These are phyloP conservation scores for Quercus engelmannii DNA, from an alignment of 306 rosid genomes.

Conservation along the genomic window DNA sequence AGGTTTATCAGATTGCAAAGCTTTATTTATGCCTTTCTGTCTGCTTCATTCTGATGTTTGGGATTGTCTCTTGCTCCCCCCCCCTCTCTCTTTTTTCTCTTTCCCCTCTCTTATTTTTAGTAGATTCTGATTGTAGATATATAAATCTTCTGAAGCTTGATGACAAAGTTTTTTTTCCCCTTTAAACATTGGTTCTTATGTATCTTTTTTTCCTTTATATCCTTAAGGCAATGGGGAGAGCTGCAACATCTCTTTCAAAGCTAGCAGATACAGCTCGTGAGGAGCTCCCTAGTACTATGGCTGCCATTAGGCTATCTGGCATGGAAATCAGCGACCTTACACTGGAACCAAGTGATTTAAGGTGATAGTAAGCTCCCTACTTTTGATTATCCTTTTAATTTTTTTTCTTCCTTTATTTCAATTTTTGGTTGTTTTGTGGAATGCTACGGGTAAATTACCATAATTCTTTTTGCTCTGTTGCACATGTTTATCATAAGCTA, in stretches of 20 bases:
- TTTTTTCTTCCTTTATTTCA: not conserved
- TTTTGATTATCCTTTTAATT: not conserved
- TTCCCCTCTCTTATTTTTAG: not conserved
- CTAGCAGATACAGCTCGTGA: slow-evolving; percentile 90
- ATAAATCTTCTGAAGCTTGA: not conserved
- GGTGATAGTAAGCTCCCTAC: slow-evolving; percentile 44
- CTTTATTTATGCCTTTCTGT: not conserved
- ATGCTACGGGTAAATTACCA: not conserved
- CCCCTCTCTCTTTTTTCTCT: too few species aligned
- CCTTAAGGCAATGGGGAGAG: slow-evolving; percentile 77
- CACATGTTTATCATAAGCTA: not conserved
- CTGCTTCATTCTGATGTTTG: not conserved
- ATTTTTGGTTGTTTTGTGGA: slow-evolving; percentile 7
- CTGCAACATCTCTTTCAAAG: slow-evolving; percentile 86
- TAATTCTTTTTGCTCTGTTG: not conserved
- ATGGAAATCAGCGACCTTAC: slow-evolving; percentile 97
- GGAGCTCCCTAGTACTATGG: slow-evolving; percentile 97
- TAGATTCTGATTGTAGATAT: not conserved
- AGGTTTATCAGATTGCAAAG: not conserved
- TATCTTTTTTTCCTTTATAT: slow-evolving; percentile 11
- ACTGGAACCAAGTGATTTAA: slow-evolving; percentile 68
- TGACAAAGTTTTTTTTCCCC: not conserved
- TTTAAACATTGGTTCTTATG: slow-evolving; percentile 3
- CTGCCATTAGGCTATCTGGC: slow-evolving; percentile 92
- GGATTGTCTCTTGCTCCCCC: not conserved